Base-by-base conservation (phyloP, 192 early-diverging fungal species). In the Helicostylum pulchrum region DNA sequence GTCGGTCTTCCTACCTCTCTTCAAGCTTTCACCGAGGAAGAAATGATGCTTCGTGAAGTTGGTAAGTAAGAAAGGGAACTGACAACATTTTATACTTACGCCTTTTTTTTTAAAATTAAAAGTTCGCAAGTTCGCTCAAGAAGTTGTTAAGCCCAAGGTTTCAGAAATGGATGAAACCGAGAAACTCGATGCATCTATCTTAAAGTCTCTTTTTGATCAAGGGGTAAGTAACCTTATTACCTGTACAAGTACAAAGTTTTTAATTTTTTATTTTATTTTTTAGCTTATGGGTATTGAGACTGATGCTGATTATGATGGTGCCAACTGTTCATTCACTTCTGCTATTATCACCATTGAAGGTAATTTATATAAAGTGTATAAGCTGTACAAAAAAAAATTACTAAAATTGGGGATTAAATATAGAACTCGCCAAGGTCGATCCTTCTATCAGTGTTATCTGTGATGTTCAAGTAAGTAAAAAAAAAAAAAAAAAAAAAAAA, bases 251-350 rank as follows among this genome's bases (percentile, higher is more conserved):
- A 4, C 4, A 15, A 12, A 19, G 3, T 14, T 48, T 19, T 48
- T 14, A 48, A 5, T 48, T 1, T 2, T 48, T 15, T 5, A 2
- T 48, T 48, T 48, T 48, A 0, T 4, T 15, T 57, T 47, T 14
- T 68, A 85, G 75, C 78, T 99, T 23, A 99, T 99, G 97, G 94
- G 92, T 43, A 86, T 99, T 71, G 97, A 99, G 76, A 92, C 93
- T 2, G 81, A 88, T 1, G 51, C 80, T 9, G 90, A 96, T 34
- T 83, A 84, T 20, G 89, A 85, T 65, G 96, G 96, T 51, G 77
- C 91, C 48, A 85, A 87, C 32, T 83, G 88, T 4, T 92, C 92
- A 0, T 94, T 95, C 72, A 84, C 85, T 34, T 88, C 91, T 19
- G 94, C 90, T 30, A 90, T 94, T 45, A 68, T 94, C 31, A 90